Conservation (phyloP, 495 filamentous ascomycete genomes). For the Penicillium longicatenatum region DNA sequence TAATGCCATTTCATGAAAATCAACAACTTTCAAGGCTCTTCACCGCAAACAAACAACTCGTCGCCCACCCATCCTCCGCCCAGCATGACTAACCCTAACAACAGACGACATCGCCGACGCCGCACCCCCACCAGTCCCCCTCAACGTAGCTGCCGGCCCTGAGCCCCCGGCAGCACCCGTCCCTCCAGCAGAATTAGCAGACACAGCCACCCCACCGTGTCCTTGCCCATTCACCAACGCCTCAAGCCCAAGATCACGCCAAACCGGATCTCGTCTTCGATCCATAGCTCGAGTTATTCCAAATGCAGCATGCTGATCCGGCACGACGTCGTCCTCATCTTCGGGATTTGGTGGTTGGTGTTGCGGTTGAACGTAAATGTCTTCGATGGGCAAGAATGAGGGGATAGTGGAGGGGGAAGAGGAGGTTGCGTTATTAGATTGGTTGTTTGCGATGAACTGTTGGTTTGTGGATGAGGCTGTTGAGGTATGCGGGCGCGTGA, state of each 20-base stretch:
- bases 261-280: conserved; percentile 65
- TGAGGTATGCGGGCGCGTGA: conserved; percentile 49
- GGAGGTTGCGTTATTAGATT: conserved; percentile 29
- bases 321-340: conserved; percentile 97
- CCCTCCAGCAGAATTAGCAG: conserved; percentile 11
- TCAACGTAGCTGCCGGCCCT: conserved; percentile 58
- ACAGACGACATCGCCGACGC: conserved; percentile 20
- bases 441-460: conserved; percentile 15
- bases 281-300: conserved; percentile 84
- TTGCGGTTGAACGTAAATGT: conserved; percentile 87
- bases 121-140: conserved; percentile 27
- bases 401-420: conserved; percentile 38
- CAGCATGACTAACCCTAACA: conserved; percentile 27
- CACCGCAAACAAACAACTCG: conserved; percentile 41
- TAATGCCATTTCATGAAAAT: conserved; percentile 5
- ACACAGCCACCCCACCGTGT: conserved; percentile 19
- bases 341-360: conserved; percentile 93
- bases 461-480: conserved; percentile 24
- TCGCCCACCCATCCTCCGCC: conserved; percentile 43
- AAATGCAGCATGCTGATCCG: conserved; percentile 96
- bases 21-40: conserved; percentile 5
- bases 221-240: conserved; percentile 60
- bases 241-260: conserved; percentile 82
- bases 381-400: conserved; percentile 56
- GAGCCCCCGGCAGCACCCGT: conserved; percentile 11